Percentiles rank a stretch among this genome's conserved stretches.
Conservation (phyloP, 2,329 filamentous ascomycete genomes). For the Blastomyces gilchristii region DNA sequence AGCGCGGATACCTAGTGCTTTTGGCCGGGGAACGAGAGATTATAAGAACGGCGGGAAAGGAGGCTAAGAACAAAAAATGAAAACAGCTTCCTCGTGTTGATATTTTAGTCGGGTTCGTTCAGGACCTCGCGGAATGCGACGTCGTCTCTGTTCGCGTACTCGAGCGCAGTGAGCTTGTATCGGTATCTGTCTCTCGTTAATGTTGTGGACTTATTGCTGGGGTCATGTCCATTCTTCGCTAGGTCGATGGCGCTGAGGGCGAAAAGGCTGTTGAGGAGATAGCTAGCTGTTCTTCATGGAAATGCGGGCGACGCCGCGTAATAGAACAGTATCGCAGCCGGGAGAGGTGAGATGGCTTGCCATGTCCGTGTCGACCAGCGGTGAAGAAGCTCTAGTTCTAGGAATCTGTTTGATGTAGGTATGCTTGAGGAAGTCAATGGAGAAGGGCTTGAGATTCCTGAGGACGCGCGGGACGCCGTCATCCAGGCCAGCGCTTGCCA, state of each 20-base stretch:
- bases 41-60: too few relatives aligned
- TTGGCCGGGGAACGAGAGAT: too few relatives aligned
- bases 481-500: too few relatives aligned
- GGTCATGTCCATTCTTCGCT: neutral
- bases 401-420: constrained; percentile 7
- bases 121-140: neutral
- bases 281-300: constrained; percentile 12
- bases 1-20: too few relatives aligned
- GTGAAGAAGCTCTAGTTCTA: constrained; percentile 20
- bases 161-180: neutral
- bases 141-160: neutral
- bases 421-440: too few relatives aligned
- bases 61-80: neutral
- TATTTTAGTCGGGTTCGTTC: neutral
- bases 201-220: neutral
- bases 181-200: neutral
- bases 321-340: constrained; percentile 13
- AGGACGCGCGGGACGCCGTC: too few relatives aligned
- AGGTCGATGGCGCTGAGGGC: constrained; percentile 15
- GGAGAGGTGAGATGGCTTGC: constrained; percentile 14
- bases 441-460: too few relatives aligned
- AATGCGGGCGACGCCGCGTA: constrained; percentile 11
- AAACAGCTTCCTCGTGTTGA: neutral
- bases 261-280: constrained; percentile 14
- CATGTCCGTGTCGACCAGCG: constrained; percentile 16